phyloP scores from a whole-genome alignment of 2,329 filamentous ascomycete genomes.

The Apiospora pterosperma region DNA sequence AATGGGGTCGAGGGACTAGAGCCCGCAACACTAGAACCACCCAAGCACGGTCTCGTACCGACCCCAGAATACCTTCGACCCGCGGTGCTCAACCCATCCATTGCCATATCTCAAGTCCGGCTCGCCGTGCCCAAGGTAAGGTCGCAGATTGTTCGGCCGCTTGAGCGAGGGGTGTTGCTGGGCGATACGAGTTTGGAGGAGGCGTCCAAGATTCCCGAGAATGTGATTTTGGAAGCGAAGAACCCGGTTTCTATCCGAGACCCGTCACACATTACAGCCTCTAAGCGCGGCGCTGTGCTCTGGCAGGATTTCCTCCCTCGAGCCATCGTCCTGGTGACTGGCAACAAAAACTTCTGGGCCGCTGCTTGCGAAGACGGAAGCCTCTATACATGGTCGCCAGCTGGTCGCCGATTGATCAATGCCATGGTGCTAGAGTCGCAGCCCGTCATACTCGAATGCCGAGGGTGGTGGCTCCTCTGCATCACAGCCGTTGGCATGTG shows the following conservation, averaged over 20 bases:
- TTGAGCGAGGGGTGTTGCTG: constrained; percentile 63
- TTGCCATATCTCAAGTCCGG: constrained; percentile 78
- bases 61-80: constrained; percentile 85
- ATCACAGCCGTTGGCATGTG: constrained; percentile 86
- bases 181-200: constrained; percentile 54
- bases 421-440: constrained; percentile 86
- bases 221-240: constrained; percentile 80
- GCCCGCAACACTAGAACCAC: constrained; percentile 62
- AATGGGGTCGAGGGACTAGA: constrained; percentile 78
- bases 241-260: constrained; percentile 78
- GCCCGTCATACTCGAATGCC: constrained; percentile 88
- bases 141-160: constrained; percentile 74
- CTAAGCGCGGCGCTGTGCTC: constrained; percentile 72
- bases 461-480: constrained; percentile 84
- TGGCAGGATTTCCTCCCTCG: constrained; percentile 95
- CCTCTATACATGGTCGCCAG: constrained; percentile 87
- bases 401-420: constrained; percentile 80
- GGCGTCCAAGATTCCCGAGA: constrained; percentile 61
- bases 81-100: constrained; percentile 77
- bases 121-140: constrained; percentile 86
- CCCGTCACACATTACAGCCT: constrained; percentile 78
- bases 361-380: constrained; percentile 91
- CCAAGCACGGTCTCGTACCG: constrained; percentile 57
- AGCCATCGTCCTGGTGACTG: constrained; percentile 84
- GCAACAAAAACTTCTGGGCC: constrained; percentile 87